Conservation (phyloP, 176 grass and related monocot genomes). For the Zea mays region Zm-B73-REFERENCE-NAM-5.0 NC_050096.1:295845501-295846000, state of each 20-base stretch:
- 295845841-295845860: slow-evolving; percentile 17
- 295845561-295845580: slow-evolving; percentile 74
- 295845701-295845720: background rate
- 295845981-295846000: slow-evolving; percentile 81
- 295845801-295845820: slow-evolving; percentile 22
- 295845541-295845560: slow-evolving; percentile 2
- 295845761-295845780: slow-evolving; percentile 11
- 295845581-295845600: slow-evolving; percentile 88
- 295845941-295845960: slow-evolving; percentile 96
- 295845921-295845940: slow-evolving; percentile 97
- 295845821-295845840: background rate
- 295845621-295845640: slow-evolving; percentile 98
- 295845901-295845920: slow-evolving; percentile 87
- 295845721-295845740: background rate
- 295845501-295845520: background rate
- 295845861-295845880: slow-evolving; percentile 97
- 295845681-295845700: background rate
- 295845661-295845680: slow-evolving; percentile 5
- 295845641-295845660: slow-evolving; percentile 67
- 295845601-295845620: slow-evolving; percentile 85
- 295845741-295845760: background rate
- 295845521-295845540: background rate
- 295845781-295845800: slow-evolving; percentile 1
- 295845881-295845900: slow-evolving; percentile 96
- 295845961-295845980: slow-evolving; percentile 92